phyloP scores from a whole-genome alignment of 805 yeast genomes.

The Candida anglica region DNA sequence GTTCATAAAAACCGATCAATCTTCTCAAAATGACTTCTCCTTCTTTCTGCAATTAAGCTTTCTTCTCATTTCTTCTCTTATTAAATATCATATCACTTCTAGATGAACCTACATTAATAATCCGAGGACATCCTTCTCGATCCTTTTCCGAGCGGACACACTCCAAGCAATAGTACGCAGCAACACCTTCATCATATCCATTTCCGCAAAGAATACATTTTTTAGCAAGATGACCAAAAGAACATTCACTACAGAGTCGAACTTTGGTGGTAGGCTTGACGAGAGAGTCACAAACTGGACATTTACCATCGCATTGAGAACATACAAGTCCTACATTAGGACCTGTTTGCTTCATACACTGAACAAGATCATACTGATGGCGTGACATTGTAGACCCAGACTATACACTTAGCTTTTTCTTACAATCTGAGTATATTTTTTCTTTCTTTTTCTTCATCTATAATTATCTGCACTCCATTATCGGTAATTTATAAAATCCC shows the following conservation, averaged over 20 bases:
- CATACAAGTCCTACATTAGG: slow-evolving; percentile 67
- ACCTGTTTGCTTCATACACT: slow-evolving; percentile 87
- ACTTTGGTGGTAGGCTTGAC: slow-evolving; percentile 69
- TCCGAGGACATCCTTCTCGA: slow-evolving; percentile 89
- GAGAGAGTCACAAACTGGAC: slow-evolving; percentile 86
- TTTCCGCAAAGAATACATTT: slow-evolving; percentile 80
- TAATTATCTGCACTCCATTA: no score
- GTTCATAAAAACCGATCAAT: no score
- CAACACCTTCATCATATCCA: slow-evolving; percentile 49
- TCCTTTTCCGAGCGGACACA: slow-evolving; percentile 77
- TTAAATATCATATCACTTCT: slow-evolving; percentile 64
- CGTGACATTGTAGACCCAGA: slow-evolving; percentile 76
- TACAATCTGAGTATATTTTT: neutral
- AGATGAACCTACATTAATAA: slow-evolving; percentile 76
- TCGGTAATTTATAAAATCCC: no score
- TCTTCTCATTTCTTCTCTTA: slow-evolving; percentile 33
- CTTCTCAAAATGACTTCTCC: no score
- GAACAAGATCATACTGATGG: slow-evolving; percentile 79
- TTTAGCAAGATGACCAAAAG: slow-evolving; percentile 61
- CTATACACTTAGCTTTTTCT: neutral
- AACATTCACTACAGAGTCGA: slow-evolving; percentile 79
- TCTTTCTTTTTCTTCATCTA: neutral
- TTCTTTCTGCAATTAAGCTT: no score
- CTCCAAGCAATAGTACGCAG: slow-evolving; percentile 79
- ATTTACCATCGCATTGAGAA: slow-evolving; percentile 83